Evolutionary conservation across 257 asterid genomes (phyloP), one percentile per base, ranked within the genome.

Genomic region (Solanum microdontum): DNA sequence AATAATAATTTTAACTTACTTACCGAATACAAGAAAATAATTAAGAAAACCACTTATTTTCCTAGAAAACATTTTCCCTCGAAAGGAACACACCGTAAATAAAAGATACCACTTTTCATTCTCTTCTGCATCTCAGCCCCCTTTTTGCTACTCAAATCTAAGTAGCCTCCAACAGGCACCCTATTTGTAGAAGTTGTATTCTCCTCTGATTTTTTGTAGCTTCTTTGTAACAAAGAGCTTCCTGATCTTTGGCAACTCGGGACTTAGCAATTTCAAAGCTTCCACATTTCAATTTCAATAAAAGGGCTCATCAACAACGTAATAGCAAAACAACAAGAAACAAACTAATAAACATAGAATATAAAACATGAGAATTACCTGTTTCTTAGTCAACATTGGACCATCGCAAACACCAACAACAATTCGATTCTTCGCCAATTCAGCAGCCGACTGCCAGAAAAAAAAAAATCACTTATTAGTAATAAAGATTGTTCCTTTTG

Each of bases 381-480:
- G 91, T 86, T 96, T 96, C 48, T 94, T 96, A 13, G 90, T 33
- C 88, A 96, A 90, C 99, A 94, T 96, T 34, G 98, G 98, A 79
- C 98, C 99, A 87, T 94, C 97, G 88, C 98, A 96, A 83, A 95
- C 95, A 70, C 99, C 99, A 62, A 96, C 90, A n/a, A 96, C 97
- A 39, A 96, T 87, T 24, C 97, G 94, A 83, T 93, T 93, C 88
- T 92, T 90, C 7, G 98, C 93, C 89, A 93, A 88, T 83, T 39
- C 87, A 4, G 97, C 95, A 4, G 99, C 98, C 26, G 95, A 98
- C 98, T 95, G 77, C 72, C 68, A 60, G 26, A 8, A 60, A 11
- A 58, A 51, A 58, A 87, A 86, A 90, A 30, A 75, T 28, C 24
- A 21, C 43, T 84, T 26, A 13, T 21, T 73, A 28, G 75, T 28